Evolutionary conservation across 2,329 filamentous ascomycete genomes (phyloP).

Genomic region (Microsporum ferrugineum): DNA sequence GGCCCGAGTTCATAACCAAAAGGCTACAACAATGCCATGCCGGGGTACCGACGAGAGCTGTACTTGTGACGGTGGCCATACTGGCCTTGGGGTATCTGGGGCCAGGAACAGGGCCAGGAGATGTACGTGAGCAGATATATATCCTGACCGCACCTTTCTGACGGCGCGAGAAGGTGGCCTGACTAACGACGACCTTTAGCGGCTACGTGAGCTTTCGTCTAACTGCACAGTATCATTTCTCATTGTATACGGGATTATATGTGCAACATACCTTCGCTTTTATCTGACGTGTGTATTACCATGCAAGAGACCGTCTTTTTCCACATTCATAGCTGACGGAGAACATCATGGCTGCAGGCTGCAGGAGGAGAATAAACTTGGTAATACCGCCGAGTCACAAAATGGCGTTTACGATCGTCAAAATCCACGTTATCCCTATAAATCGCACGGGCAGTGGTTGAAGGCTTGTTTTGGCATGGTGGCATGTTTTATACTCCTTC

Average conservation of each 20-base stretch:
- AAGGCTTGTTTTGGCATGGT: conserved; percentile 20
- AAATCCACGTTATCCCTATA: conserved; percentile 20
- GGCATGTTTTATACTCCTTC: conserved; percentile 12
- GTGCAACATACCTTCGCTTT: conserved; percentile 29
- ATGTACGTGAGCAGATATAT: conserved; percentile 18
- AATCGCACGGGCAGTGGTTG: conserved; percentile 20
- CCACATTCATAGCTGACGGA: neutral
- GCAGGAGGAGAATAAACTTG: conserved; percentile 28
- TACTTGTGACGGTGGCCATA: conserved; percentile 27
- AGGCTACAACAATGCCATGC: conserved; percentile 27
- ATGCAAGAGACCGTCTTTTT: neutral
- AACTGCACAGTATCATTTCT: conserved; percentile 29
- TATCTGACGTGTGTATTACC: conserved; percentile 23
- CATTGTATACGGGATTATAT: conserved; percentile 33
- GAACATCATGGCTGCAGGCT: conserved; percentile 21
- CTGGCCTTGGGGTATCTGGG: conserved; percentile 34
- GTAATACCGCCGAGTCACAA: conserved; percentile 25
- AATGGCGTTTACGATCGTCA: conserved; percentile 15
- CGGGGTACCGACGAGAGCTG: conserved; percentile 31
- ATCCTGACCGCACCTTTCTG: neutral
- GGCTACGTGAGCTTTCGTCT: conserved; percentile 29
- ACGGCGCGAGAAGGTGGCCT: neutral
- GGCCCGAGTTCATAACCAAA: conserved; percentile 32
- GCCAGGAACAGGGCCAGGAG: conserved; percentile 24
- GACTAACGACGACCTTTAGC: conserved; percentile 15